phyloP scores from a whole-genome alignment of 73 alveolate species.

The Stentor roeselii region DNA sequence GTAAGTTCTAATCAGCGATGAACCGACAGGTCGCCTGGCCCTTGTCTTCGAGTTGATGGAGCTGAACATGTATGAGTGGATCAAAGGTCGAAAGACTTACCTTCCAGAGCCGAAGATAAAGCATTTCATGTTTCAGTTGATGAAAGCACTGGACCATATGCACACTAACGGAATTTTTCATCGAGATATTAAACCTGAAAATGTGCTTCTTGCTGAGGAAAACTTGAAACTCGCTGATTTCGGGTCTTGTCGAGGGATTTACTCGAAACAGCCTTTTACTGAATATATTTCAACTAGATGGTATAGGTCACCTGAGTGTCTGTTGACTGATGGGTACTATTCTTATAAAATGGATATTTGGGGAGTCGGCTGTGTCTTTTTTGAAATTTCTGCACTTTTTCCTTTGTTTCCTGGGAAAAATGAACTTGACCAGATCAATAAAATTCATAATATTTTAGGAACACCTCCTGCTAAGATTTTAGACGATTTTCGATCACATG shows the following conservation, averaged over 20 bases:
- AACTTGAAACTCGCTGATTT: slow-evolving; percentile 87
- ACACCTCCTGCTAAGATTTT: slow-evolving; percentile 66
- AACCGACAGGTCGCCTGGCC: slow-evolving; percentile 91
- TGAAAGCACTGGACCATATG: slow-evolving; percentile 70
- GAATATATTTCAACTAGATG: slow-evolving; percentile 87
- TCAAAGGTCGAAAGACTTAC: slow-evolving; percentile 68
- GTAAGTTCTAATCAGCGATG: slow-evolving; percentile 69
- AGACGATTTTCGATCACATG: slow-evolving; percentile 59
- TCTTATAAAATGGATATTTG: slow-evolving; percentile 93
- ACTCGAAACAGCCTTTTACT: slow-evolving; percentile 88
- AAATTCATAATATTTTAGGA: slow-evolving; percentile 78
- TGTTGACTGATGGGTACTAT: slow-evolving; percentile 91
- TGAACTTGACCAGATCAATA: slow-evolving; percentile 83
- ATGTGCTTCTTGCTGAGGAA: slow-evolving; percentile 58
- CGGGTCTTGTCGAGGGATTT: slow-evolving; percentile 92
- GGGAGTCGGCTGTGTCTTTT: slow-evolving; percentile 95
- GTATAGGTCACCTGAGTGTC: slow-evolving; percentile 68
- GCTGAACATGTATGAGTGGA: slow-evolving; percentile 86
- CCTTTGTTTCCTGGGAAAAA: slow-evolving; percentile 88
- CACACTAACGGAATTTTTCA: slow-evolving; percentile 77
- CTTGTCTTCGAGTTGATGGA: slow-evolving; percentile 95
- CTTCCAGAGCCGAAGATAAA: slow-evolving; percentile 72
- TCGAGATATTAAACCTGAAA: slow-evolving; percentile 67
- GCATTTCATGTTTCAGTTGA: slow-evolving; percentile 63
- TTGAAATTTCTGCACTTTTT: slow-evolving; percentile 78